A percentile compares a stretch with the other conserved stretches of the same genome.
Evolutionary conservation across 148 eudicot species (phyloP).

Genomic region (Vaccinium vitisidaea): DNA sequence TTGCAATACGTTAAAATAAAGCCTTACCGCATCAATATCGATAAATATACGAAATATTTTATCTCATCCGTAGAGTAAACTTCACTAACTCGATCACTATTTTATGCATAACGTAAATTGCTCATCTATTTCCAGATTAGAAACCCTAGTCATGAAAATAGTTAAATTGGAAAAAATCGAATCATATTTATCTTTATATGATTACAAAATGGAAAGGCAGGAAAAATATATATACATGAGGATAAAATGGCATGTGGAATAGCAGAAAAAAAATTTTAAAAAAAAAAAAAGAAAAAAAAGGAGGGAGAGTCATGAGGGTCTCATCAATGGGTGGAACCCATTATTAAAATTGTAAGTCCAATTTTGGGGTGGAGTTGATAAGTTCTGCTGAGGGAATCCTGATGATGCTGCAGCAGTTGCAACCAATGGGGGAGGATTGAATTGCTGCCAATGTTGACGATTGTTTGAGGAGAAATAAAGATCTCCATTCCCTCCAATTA

Average conservation of each 20-base stretch:
- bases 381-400: slow-evolving; percentile 90
- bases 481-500: slow-evolving; percentile 24
- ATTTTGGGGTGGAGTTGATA: slow-evolving; percentile 28
- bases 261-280: neutral
- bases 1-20: neutral
- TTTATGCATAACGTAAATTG: neutral
- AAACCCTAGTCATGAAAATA: neutral
- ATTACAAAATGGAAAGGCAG: neutral
- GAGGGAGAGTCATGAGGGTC: slow-evolving; percentile 33
- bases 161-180: neutral
- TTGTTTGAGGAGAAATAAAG: slow-evolving; percentile 17
- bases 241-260: neutral
- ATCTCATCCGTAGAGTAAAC: neutral
- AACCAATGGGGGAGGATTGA: slow-evolving; percentile 39
- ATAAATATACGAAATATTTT: neutral
- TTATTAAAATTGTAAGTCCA: slow-evolving; percentile 46
- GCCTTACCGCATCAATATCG: neutral
- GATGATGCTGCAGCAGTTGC: slow-evolving; percentile 99
- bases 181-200: slow-evolving; percentile 30
- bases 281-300: neutral
- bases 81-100: neutral
- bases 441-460: slow-evolving; percentile 60
- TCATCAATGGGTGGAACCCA: slow-evolving; percentile 51
- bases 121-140: neutral
- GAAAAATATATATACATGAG: neutral